Evolutionary conservation across 352 stramenopile genomes (phyloP), one percentile per base, ranked within the genome.

Genomic region (Phytophthora pluvialis): DNA sequence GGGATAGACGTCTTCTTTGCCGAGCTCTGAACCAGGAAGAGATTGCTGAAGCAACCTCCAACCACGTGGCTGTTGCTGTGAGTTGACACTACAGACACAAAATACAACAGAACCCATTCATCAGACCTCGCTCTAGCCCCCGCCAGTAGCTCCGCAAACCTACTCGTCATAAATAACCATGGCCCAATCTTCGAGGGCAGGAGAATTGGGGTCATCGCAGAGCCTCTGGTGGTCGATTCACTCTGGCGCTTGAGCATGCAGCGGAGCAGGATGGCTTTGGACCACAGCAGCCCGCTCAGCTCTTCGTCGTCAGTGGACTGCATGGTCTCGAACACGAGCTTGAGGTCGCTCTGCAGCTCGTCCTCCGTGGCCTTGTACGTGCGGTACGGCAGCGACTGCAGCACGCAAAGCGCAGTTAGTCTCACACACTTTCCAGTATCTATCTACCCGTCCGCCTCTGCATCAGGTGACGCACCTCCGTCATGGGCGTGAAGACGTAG

Each of bases 91-190:
- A 50, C 15, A 56, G 13, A 68, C 10, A 8, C 3, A 64, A 64
- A 46, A 31, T 13, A 60, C 44, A 69, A 55, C 45, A 51, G n/a
- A 8, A 12, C 21, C 15, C 21, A 64, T 13, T 26, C 4, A 43
- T 65, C 43, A 71, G 25, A 28, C 8, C 12, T 13, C 11, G 13
- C 11, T 49, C 11, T 18, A 32, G 21, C 9, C 2, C 4, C 11
- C 21, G 10, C 5, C 11, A 47, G 11, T 3, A 47, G 29, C 0
- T 7, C 9, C 33, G 5, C 25, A 1, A 44, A 77, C 80, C 16
- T 81, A 95, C 86, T 91, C 13, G 86, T 90, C 33, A 75, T 78
- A 67, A 93, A 95, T 46, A 95, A 74, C 83, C 84, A 95, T 15
- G 74, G 70, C n/a, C 75, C 75, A 47, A 93, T 93, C 40, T 79